Percentiles rank a stretch among this genome's conserved stretches.
phyloP scores from a whole-genome alignment of 371 early-diverging fungal species.

The Zychaea mexicana region DNA sequence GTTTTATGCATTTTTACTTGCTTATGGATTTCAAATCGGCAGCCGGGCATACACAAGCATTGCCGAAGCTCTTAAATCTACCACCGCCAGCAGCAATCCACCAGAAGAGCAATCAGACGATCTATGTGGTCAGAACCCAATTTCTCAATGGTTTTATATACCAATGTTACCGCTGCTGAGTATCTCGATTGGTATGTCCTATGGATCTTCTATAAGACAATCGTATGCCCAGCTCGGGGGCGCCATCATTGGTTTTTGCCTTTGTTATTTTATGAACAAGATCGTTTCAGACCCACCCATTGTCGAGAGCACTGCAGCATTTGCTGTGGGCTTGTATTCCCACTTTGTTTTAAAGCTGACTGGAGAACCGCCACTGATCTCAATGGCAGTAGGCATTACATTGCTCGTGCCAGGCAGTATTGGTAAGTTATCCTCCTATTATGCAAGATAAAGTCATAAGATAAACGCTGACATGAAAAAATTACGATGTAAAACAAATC shows the following conservation, averaged over 20 bases:
- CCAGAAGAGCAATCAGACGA: constrained; percentile 16
- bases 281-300: constrained; percentile 37
- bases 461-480: too few species aligned
- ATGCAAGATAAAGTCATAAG: neutral
- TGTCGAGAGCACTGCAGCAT: constrained; percentile 13
- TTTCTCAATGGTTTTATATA: constrained; percentile 42
- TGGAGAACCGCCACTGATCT: constrained; percentile 37
- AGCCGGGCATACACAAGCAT: constrained; percentile 38
- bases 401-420: constrained; percentile 49
- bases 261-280: constrained; percentile 36
- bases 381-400: constrained; percentile 45
- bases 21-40: constrained; percentile 81
- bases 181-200: constrained; percentile 39
- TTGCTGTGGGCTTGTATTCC: constrained; percentile 1
- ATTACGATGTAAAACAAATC: neutral
- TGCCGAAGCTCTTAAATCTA: neutral
- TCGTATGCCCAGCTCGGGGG: constrained; percentile 37
- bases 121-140: constrained; percentile 21
- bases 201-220: constrained; percentile 40
- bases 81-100: too few species aligned
- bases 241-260: constrained; percentile 31
- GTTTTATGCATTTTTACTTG: constrained; percentile 74
- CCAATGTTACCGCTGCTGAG: constrained; percentile 36
- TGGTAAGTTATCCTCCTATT: constrained; percentile 23
- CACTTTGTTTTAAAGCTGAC: constrained; percentile 30